Conservation (phyloP, 2,329 filamentous ascomycete species). For the Paraphoma sp. region DNA sequence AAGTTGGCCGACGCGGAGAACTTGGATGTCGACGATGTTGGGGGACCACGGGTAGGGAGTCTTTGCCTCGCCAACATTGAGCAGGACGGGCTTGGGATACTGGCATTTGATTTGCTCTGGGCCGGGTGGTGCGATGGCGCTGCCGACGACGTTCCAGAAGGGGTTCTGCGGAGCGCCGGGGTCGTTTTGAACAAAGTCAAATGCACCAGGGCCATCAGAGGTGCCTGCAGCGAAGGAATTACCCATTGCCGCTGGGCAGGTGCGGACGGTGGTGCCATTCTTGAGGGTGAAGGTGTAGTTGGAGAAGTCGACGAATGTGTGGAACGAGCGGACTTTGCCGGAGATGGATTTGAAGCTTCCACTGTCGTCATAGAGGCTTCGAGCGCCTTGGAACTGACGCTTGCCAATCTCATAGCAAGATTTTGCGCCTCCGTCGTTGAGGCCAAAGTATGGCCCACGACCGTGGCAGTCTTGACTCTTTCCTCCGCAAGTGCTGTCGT, state of each 20-base stretch:
- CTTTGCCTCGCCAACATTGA: constrained; percentile 84
- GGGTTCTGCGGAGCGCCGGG: constrained; percentile 78
- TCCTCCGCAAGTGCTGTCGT: constrained; percentile 85
- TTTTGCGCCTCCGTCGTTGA: constrained; percentile 68
- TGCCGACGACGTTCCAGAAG: constrained; percentile 79
- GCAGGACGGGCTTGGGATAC: constrained; percentile 79
- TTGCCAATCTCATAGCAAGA: constrained; percentile 79
- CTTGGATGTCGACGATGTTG: constrained; percentile 89
- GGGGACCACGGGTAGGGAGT: constrained; percentile 86
- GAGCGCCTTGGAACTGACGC: constrained; percentile 72
- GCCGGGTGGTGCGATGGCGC: constrained; percentile 73
- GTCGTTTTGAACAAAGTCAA: constrained; percentile 92
- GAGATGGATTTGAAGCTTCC: constrained; percentile 58
- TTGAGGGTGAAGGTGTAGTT: constrained; percentile 75
- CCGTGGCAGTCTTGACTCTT: constrained; percentile 75
- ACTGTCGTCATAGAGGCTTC: constrained; percentile 61
- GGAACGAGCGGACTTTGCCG: constrained; percentile 77
- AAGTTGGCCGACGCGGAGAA: constrained; percentile 82
- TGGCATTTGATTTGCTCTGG: constrained; percentile 78
- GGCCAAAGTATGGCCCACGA: constrained; percentile 72
- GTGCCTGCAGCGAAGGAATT: constrained; percentile 95
- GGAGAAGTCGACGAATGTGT: constrained; percentile 84
- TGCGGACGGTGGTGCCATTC: constrained; percentile 73
- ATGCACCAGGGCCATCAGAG: constrained; percentile 86
- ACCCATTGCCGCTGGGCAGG: constrained; percentile 86